Percentiles rank a stretch among this genome's conserved stretches.
Conservation (phyloP, 192 early-diverging fungal species). For the Entomortierella parvispora region DNA sequence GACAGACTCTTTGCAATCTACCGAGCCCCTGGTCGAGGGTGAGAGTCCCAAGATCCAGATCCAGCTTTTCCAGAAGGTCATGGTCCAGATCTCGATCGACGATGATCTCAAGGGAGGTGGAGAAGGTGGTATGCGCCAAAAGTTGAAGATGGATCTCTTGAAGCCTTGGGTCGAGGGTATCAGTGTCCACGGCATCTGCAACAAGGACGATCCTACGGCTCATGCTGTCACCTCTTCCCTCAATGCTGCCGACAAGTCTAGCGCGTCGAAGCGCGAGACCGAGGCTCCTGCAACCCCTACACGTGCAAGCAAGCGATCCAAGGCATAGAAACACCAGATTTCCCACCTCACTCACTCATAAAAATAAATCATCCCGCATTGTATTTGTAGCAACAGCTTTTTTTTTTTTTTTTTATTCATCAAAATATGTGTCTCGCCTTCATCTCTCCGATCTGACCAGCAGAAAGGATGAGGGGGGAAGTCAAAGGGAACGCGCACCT, state of each 20-base stretch:
- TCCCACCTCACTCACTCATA: too few relatives aligned
- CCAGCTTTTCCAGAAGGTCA: conserved; percentile 83
- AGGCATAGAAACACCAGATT: too few relatives aligned
- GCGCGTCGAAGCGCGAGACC: conserved; percentile 20
- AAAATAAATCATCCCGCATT: too few relatives aligned
- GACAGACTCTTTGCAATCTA: conserved; percentile 52
- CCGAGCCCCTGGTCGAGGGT: conserved; percentile 26
- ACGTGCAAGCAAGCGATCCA: conserved; percentile 26
- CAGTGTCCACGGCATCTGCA: conserved; percentile 50
- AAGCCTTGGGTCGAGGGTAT: conserved; percentile 64
- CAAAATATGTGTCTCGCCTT: too few relatives aligned
- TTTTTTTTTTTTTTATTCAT: too few relatives aligned
- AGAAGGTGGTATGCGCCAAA: conserved; percentile 69
- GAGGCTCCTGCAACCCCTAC: not conserved
- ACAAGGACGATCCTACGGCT: conserved; percentile 35
- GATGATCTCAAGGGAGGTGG: conserved; percentile 59
- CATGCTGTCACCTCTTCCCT: conserved; percentile 3
- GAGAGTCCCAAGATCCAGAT: conserved; percentile 60
- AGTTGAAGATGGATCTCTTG: conserved; percentile 67
- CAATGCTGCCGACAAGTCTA: not conserved
- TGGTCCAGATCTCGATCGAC: conserved; percentile 75
- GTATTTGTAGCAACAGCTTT: too few relatives aligned
- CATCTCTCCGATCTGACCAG: too few relatives aligned
- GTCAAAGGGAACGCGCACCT: too few relatives aligned
- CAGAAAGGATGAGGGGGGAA: too few relatives aligned